These are phyloP conservation scores for Pulveroboletus ravenelii DNA, from an alignment of 768 basidiomycete genomes.

Conservation along the genomic window DNA sequence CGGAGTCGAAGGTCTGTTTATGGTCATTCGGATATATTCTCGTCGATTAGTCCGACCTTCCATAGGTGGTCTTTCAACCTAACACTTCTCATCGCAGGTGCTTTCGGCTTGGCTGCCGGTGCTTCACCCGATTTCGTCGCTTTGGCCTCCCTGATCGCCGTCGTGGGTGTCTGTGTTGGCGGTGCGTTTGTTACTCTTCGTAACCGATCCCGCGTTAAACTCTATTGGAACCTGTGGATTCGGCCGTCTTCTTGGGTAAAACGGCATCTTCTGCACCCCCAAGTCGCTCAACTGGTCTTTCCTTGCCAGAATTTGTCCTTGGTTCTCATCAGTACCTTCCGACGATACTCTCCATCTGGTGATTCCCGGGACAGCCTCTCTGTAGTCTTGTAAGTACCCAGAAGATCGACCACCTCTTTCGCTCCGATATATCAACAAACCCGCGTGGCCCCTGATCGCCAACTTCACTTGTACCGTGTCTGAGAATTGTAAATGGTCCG, in stretches of 20 bases:
- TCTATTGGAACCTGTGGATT: constrained; percentile 41
- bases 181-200: constrained; percentile 22
- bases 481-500: constrained; percentile 33
- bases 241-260: constrained; percentile 47
- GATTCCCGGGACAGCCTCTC: constrained; percentile 53
- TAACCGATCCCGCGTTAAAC: background rate
- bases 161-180: constrained; percentile 46
- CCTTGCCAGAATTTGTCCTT: constrained; percentile 44
- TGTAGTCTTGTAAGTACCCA: constrained; percentile 37
- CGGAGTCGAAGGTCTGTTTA: constrained; percentile 43
- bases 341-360: constrained; percentile 55
- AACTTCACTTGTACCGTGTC: constrained; percentile 46
- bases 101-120: constrained; percentile 50
- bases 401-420: background rate
- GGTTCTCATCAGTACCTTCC: constrained; percentile 54
- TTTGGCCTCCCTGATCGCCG: constrained; percentile 43
- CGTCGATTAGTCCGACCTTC: background rate
- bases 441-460: constrained; percentile 54
- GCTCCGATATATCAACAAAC: background rate
- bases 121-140: constrained; percentile 43
- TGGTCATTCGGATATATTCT: background rate
- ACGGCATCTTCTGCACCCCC: no score
- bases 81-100: constrained; percentile 49
- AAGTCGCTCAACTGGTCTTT: constrained; percentile 1
- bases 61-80: constrained; percentile 48